Evolutionary conservation across 371 early-diverging fungal species (phyloP).

Genomic region (Mortierella sp.): DNA sequence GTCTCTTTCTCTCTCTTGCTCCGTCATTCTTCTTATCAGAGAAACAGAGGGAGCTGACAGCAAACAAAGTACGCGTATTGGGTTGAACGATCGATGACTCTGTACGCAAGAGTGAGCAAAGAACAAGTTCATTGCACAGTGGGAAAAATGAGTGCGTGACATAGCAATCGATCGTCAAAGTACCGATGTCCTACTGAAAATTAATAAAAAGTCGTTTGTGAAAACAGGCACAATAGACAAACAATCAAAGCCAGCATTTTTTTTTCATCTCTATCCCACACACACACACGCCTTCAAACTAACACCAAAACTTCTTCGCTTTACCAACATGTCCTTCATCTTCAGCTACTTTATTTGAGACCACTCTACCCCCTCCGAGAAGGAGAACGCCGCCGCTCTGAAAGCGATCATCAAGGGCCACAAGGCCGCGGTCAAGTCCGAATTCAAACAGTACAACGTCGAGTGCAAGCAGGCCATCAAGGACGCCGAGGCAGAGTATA

Average conservation of each 20-base stretch:
- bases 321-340: conserved; percentile 34
- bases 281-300: not conserved
- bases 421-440: conserved; percentile 33
- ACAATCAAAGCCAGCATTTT: not conserved
- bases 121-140: too few relatives aligned
- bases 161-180: too few relatives aligned
- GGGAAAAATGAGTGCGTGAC: too few relatives aligned
- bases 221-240: not conserved
- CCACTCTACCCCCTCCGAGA: conserved; percentile 23
- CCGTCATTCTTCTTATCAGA: too few relatives aligned
- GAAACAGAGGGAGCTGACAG: too few relatives aligned
- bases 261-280: too few relatives aligned
- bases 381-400: conserved; percentile 30
- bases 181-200: too few relatives aligned
- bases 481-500: conserved; percentile 31
- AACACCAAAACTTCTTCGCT: not conserved
- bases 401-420: conserved; percentile 39
- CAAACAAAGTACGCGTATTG: too few relatives aligned
- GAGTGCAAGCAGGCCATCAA: conserved; percentile 34
- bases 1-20: too few relatives aligned
- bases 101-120: too few relatives aligned
- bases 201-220: too few relatives aligned
- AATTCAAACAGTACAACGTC: conserved; percentile 22
- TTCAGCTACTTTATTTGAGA: conserved; percentile 26
- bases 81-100: too few relatives aligned